Percentiles rank a stretch among this genome's conserved stretches.
Conservation (phyloP, 2,329 filamentous ascomycete genomes). For the Hirsutella minnesotensis region DNA sequence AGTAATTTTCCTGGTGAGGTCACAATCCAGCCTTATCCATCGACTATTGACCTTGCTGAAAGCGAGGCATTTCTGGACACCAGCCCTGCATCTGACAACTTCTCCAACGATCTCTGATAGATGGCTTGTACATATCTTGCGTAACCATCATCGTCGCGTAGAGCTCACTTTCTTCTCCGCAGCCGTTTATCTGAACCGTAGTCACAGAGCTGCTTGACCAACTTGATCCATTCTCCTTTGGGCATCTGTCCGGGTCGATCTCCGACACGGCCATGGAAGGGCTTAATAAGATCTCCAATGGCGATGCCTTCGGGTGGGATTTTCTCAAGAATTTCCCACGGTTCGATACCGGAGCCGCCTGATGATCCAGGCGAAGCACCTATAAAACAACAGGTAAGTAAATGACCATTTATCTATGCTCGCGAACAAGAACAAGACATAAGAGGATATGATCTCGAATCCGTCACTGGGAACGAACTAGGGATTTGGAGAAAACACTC, state of each 20-base stretch:
- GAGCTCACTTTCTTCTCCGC: slow-evolving; percentile 23
- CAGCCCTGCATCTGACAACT: too few relatives aligned
- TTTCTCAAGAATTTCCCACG: slow-evolving; percentile 41
- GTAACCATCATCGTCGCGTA: not conserved
- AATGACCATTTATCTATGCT: slow-evolving; percentile 1
- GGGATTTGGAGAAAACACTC: slow-evolving; percentile 10
- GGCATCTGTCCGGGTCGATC: slow-evolving; percentile 38
- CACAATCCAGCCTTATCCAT: too few relatives aligned
- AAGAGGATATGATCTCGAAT: not conserved
- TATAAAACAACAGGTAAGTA: slow-evolving; percentile 1
- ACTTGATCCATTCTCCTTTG: slow-evolving; percentile 43
- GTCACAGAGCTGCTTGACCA: slow-evolving; percentile 43
- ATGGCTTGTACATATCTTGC: too few relatives aligned
- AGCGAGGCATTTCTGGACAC: too few relatives aligned
- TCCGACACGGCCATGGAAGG: slow-evolving; percentile 41
- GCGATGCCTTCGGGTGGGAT: slow-evolving; percentile 43
- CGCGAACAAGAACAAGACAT: not conserved
- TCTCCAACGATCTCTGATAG: too few relatives aligned
- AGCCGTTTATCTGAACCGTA: slow-evolving; percentile 44
- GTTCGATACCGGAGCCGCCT: slow-evolving; percentile 25
- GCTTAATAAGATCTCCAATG: slow-evolving; percentile 40
- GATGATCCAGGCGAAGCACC: slow-evolving; percentile 24
- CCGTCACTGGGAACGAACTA: not conserved
- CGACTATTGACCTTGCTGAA: too few relatives aligned
- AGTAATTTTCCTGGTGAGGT: too few relatives aligned